These are phyloP conservation scores for Exophiala alcalophila DNA, from an alignment of 2,329 filamentous ascomycete genomes.

Conservation along the genomic window DNA sequence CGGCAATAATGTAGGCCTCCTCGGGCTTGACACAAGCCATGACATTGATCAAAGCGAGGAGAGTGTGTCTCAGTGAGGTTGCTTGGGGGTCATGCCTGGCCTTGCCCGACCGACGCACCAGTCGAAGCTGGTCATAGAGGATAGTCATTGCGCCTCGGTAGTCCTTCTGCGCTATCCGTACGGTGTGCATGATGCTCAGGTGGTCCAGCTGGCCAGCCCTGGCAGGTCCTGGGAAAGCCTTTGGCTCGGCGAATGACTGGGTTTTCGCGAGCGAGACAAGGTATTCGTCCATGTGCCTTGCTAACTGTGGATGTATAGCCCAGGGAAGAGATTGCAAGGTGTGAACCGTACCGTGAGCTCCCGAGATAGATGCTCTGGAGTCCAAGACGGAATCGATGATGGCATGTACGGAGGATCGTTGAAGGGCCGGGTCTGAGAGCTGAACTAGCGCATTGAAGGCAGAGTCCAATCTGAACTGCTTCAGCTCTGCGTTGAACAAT, in stretches of 20 bases:
- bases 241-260: conserved; percentile 57
- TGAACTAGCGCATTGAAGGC: conserved; percentile 76
- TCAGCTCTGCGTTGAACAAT: conserved; percentile 77
- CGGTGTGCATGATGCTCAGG: conserved; percentile 86
- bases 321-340: conserved; percentile 73
- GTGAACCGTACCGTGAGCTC: conserved; percentile 51
- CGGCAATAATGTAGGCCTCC: conserved; percentile 70
- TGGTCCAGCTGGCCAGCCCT: conserved; percentile 57
- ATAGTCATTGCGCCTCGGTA: conserved; percentile 72
- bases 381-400: conserved; percentile 54
- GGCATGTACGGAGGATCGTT: conserved; percentile 66
- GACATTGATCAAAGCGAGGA: conserved; percentile 89
- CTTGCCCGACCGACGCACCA: conserved; percentile 35
- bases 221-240: conserved; percentile 1
- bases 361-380: conserved; percentile 31
- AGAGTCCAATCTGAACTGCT: conserved; percentile 74
- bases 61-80: conserved; percentile 62
- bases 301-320: conserved; percentile 59
- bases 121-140: conserved; percentile 30
- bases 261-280: conserved; percentile 69
- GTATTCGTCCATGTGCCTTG: conserved; percentile 74
- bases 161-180: conserved; percentile 78
- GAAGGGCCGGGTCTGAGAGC: conserved; percentile 69
- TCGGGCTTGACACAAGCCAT: conserved; percentile 79
- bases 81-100: conserved; percentile 47